Evolutionary conservation across 441 rosid species (phyloP), one percentile per base, ranked within the genome.

Genomic region (Iberis amara): DNA sequence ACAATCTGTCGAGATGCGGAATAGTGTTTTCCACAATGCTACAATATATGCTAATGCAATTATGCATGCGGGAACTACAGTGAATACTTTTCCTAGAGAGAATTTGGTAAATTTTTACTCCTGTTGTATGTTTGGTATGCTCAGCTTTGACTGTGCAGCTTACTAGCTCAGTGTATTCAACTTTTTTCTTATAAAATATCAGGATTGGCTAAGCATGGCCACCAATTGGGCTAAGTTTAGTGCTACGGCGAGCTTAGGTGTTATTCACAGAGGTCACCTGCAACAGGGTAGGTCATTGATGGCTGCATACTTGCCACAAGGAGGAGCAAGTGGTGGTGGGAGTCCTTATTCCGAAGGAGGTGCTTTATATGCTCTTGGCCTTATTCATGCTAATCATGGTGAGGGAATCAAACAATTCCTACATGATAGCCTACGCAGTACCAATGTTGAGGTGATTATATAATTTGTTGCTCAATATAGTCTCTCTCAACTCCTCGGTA

Each of bases 41-140:
- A 92, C 96, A 55, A 92, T 92, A 54, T 86, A 85, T 68, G 89
- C 98, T 38, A 86, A 92, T 78, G 98, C 98, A 11, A 78, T 92
- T 47, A 92, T 92, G 96, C 98, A 88, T 74, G 98, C 98, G 74
- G 96, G 98, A 55, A 92, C 98, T 37, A 92, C 98, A 15, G 96
- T 88, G 53, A 96, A 92, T 66, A 86, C 96, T 4, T 92, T 92
- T 70, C 83, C 88, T 39, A 80, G 96, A 80, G 98, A 92, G 59
- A 88, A 92, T 73, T 67, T 88, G 83, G 98, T 92, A 66, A 60
- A 54, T 6, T 26, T 62, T 39, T 12, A 7, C 47, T 4, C 14
- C n/a, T 26, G 24, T 43, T 10, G 39, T 52, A n/a, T n/a, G n/a
- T n/a, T n/a, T n/a, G n/a, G n/a, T n/a, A n/a, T n/a, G n/a, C n/a